Percentiles rank a stretch among this genome's conserved stretches.
These are phyloP conservation scores for Ustilago tritici DNA, from an alignment of 1,284 basidiomycete genomes.

Conservation along the genomic window DNA sequence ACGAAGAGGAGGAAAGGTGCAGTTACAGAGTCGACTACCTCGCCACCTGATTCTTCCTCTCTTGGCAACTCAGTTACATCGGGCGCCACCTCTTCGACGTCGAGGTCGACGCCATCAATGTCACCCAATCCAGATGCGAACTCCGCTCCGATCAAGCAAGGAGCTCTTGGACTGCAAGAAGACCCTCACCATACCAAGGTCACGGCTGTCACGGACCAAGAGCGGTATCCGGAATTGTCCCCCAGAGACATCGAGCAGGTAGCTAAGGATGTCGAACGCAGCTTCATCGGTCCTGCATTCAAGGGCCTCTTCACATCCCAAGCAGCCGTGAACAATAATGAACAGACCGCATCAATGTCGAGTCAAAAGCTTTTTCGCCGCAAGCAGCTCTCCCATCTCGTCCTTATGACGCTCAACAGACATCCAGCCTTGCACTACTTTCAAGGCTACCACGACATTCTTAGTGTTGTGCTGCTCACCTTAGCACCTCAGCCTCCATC, in stretches of 20 bases:
- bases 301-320: slow-evolving; percentile 3
- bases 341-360: background rate
- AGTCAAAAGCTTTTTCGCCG: slow-evolving; percentile 26
- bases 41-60: slow-evolving; percentile 9
- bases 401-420: slow-evolving; percentile 78
- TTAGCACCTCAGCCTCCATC: slow-evolving; percentile 35
- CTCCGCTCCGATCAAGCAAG: background rate
- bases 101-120: background rate
- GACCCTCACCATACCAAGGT: background rate
- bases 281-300: slow-evolving; percentile 60
- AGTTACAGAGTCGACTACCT: background rate
- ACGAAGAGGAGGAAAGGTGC: slow-evolving; percentile 13
- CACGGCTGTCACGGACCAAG: background rate
- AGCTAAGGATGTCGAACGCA: slow-evolving; percentile 64
- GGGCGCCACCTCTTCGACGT: background rate
- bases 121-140: background rate
- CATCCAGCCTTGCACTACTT: slow-evolving; percentile 82
- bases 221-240: slow-evolving; percentile 13
- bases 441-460: slow-evolving; percentile 91
- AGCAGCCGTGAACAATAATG: background rate
- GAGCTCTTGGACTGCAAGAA: background rate
- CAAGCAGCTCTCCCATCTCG: slow-evolving; percentile 51
- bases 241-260: slow-evolving; percentile 63
- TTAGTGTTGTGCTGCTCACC: slow-evolving; percentile 86
- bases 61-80: background rate